These are phyloP conservation scores for Globisporangium recalcitrans DNA, from an alignment of 352 stramenopile species.

Conservation along the genomic window DNA sequence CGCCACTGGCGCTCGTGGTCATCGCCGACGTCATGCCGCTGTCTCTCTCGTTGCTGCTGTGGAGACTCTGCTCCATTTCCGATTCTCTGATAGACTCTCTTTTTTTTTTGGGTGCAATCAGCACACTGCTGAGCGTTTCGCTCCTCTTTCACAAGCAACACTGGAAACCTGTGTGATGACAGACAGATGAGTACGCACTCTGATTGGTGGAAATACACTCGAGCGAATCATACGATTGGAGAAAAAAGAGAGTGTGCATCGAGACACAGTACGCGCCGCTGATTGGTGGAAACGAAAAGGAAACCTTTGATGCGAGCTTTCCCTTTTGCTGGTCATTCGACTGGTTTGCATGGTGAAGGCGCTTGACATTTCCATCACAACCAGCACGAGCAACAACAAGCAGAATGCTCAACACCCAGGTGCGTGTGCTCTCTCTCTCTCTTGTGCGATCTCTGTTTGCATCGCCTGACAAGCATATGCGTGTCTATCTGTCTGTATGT, in stretches of 20 bases:
- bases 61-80: background rate
- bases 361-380: background rate
- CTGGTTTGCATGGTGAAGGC: background rate
- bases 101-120: too few species aligned
- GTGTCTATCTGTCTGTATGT: background rate
- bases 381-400: background rate
- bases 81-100: too few species aligned
- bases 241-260: background rate
- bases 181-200: background rate
- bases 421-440: background rate
- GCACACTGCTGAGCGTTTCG: background rate
- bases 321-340: background rate
- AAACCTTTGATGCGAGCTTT: background rate
- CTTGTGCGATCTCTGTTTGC: background rate
- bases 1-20: conserved; percentile 16
- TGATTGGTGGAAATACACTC: too few species aligned
- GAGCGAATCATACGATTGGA: background rate
- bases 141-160: background rate
- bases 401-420: conserved; percentile 4
- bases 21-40: background rate
- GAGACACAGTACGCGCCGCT: background rate
- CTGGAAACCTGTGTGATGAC: background rate
- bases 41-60: background rate
- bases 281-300: background rate
- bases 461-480: too few species aligned